Conservation (phyloP, 176 grass and related monocot genomes). For the Chloris gayana region DNA sequence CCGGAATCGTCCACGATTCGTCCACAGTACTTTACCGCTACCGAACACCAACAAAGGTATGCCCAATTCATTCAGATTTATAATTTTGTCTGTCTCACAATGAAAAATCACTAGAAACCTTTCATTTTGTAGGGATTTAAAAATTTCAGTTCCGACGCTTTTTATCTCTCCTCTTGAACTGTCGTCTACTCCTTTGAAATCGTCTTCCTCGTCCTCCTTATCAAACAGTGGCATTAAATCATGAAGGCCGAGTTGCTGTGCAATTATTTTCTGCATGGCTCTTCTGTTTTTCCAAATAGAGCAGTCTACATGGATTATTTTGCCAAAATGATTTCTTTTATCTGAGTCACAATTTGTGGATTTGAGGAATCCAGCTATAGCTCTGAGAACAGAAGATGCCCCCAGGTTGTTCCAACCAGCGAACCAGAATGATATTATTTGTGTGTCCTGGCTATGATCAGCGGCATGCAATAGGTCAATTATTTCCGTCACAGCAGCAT, state of each 20-base stretch:
- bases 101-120: neutral
- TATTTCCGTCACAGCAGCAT: neutral
- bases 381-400: slow-evolving; percentile 13
- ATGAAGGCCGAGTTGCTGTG: neutral
- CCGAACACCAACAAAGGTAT: neutral
- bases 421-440: neutral
- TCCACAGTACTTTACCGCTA: neutral
- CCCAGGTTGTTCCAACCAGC: neutral
- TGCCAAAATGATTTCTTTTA: neutral
- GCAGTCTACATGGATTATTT: neutral
- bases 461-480: neutral
- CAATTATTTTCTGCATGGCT: neutral
- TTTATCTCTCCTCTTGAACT: neutral
- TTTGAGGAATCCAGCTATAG: neutral
- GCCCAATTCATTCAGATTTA: neutral
- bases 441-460: neutral
- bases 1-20: neutral
- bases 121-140: neutral
- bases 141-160: neutral
- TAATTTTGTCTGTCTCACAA: neutral
- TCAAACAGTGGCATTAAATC: neutral
- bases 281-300: neutral
- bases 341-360: neutral
- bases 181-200: neutral
- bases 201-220: neutral